Base-by-base conservation (phyloP, 306 rosid species). In the Dicorynia guianensis region DNA sequence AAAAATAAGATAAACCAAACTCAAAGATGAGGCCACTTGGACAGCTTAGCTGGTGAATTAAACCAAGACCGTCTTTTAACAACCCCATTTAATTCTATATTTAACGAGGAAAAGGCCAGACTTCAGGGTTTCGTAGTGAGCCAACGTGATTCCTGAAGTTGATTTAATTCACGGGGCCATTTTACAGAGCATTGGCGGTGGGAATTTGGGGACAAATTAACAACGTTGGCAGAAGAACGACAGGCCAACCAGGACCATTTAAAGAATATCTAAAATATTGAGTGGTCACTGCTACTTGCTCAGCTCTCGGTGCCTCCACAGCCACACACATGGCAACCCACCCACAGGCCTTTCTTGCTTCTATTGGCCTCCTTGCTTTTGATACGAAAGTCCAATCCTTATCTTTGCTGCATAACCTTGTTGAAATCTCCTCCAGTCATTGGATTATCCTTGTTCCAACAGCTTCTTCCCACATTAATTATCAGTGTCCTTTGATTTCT, bases 291-390 rank as follows among this genome's bases (percentile, higher is more conserved):
- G 19, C 3, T 53, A 40, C 69, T 9, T 38, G 30, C 20, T 52
- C 12, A 3, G 15, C 4, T 54, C 6, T 36, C 14, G 66, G 66
- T 14, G 77, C 20, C 46, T 80, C 42, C 82, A 50, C 66, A 67
- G 69, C 89, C 91, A 87, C 87, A 76, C 78, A 65, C 43, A 35
- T 78, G 57, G 71, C 46, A 65, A 44, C 35, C 0, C 57, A 35
- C 52, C 79, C 34, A 63, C 79, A 0, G 6, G 17, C 11, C 61
- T 39, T 18, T 17, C 68, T 33, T 18, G 48, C 42, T 62, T 71
- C 14, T 52, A 47, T 62, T 46, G 13, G 7, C 2, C 18, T 63
- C 50, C 38, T 2, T 62, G 67, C 34, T 80, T 15, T 76, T 48
- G 50, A 84, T 43, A 4, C 71, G 38, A 8, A 46, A 63, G 35